Conservation (phyloP, 2,329 filamentous ascomycete species). For the Apiospora sp. region DNA sequence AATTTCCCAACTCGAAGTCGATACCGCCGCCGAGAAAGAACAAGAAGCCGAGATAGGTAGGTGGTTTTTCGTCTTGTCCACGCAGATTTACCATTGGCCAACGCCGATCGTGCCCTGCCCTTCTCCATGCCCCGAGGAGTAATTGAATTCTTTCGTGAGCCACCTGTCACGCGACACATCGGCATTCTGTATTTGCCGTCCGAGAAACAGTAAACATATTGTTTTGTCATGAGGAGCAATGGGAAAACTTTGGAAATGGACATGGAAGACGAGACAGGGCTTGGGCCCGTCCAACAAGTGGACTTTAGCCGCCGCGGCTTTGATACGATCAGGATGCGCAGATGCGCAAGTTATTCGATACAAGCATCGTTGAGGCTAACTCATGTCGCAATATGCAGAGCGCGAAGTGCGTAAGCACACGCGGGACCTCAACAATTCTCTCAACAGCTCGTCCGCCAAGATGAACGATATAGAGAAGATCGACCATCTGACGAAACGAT, state of each 20-base stretch:
- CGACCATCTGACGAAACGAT: constrained; percentile 88
- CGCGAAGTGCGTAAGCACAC: constrained; percentile 61
- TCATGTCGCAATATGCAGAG: constrained; percentile 10
- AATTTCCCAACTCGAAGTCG: constrained; percentile 93
- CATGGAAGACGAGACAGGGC: neutral
- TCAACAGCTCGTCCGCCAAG: constrained; percentile 87
- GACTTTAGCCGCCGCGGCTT: neutral
- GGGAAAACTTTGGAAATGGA: neutral
- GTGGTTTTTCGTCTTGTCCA: constrained; percentile 38
- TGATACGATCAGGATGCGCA: constrained; percentile 5
- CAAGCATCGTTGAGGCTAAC: neutral
- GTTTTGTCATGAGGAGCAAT: neutral
- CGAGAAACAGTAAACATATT: neutral
- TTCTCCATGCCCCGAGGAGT: neutral
- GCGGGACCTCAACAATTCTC: constrained; percentile 67
- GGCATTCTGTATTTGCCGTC: neutral
- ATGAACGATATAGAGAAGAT: constrained; percentile 93
- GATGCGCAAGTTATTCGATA: constrained; percentile 6
- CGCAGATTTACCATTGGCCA: constrained; percentile 5
- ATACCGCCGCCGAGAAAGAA: constrained; percentile 92
- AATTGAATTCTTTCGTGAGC: neutral
- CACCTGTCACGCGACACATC: constrained; percentile 7
- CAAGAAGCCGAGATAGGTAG: constrained; percentile 95
- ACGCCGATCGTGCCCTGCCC: neutral
- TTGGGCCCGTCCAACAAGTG: neutral